Evolutionary conservation across 345 rosid genomes (phyloP).

Genomic region (Isatis tinctoria): DNA sequence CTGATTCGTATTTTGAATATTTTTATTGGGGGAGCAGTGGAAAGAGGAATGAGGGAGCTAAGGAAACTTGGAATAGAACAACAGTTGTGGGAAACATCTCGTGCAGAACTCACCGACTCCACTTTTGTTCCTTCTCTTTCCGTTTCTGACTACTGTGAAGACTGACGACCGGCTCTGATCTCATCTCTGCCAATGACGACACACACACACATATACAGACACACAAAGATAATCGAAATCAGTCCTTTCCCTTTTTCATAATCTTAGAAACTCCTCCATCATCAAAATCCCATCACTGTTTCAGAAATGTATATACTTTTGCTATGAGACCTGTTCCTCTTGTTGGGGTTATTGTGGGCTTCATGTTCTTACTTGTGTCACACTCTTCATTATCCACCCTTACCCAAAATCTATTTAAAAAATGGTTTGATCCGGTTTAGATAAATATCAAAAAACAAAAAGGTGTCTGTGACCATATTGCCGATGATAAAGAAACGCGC

Average conservation of each 20-base stretch:
- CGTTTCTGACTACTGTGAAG: conserved; percentile 28
- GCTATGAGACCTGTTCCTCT: not conserved
- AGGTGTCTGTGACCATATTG: not conserved
- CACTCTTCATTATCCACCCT: not conserved
- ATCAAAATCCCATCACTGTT: not conserved
- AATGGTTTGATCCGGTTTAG: not conserved
- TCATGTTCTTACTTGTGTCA: conserved; percentile 2
- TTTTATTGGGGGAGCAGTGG: conserved; percentile 40
- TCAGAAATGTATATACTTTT: not conserved
- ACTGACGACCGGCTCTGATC: conserved; percentile 6
- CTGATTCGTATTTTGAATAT: not conserved
- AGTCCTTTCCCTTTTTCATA: not conserved
- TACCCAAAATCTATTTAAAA: not conserved
- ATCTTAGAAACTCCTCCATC: not conserved
- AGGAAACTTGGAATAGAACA: conserved; percentile 86
- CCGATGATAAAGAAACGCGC: not conserved
- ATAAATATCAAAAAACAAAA: not conserved
- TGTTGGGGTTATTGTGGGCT: not conserved
- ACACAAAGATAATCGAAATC: not conserved
- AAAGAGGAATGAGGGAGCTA: conserved; percentile 73
- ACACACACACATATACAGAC: not conserved
- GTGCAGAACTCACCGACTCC: conserved; percentile 51
- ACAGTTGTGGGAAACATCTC: conserved; percentile 88
- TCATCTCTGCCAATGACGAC: not conserved
- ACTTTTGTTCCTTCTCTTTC: conserved; percentile 29